Evolutionary conservation across 1,284 basidiomycete genomes (phyloP).

Genomic region (Anthracocystis walkeri): DNA sequence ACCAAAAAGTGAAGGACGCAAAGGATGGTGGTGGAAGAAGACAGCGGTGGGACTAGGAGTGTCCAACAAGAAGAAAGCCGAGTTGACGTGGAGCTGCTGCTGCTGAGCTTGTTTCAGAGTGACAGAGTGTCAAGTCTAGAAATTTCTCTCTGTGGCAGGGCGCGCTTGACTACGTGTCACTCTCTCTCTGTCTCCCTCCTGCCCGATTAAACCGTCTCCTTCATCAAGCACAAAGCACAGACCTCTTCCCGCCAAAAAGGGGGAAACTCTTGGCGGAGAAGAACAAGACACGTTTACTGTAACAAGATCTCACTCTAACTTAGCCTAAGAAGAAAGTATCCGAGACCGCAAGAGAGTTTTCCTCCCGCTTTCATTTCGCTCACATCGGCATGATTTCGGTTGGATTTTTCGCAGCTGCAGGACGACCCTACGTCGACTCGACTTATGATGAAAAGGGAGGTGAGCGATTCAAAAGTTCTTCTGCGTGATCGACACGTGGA

Average conservation of each 20-base stretch:
- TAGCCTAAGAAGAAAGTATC: too few species aligned
- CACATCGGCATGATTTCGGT: too few species aligned
- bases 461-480: background rate
- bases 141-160: background rate
- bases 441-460: too few species aligned
- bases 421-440: too few species aligned
- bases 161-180: conserved; percentile 2
- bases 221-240: too few species aligned
- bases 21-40: conserved; percentile 4
- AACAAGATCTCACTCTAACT: background rate
- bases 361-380: too few species aligned
- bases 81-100: conserved; percentile 2
- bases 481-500: conserved; percentile 41
- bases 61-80: background rate
- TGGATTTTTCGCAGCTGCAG: too few species aligned
- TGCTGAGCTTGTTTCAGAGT: too few species aligned
- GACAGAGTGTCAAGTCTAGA: background rate
- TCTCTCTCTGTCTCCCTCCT: too few species aligned
- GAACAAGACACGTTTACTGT: too few species aligned
- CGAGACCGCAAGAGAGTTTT: too few species aligned
- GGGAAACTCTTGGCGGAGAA: background rate
- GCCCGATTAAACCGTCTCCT: background rate
- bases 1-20: background rate
- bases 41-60: background rate
- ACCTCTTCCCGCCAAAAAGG: too few species aligned